Conservation (phyloP, 352 stramenopile species). For the Phytophthora macrochlamydospora region DNA sequence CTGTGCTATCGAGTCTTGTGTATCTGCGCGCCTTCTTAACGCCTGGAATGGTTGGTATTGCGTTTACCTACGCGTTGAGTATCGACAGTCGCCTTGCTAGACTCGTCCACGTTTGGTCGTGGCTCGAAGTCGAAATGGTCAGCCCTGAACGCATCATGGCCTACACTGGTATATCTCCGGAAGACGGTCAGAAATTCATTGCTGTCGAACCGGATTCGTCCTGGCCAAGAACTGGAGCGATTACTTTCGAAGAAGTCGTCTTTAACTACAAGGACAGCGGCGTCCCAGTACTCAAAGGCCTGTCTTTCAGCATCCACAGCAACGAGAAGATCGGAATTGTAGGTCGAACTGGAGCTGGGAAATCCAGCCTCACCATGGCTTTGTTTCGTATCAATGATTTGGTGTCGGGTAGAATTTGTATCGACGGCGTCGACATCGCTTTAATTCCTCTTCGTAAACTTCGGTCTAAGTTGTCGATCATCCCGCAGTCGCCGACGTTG, state of each 20-base stretch:
- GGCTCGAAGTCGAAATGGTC: conserved; percentile 59
- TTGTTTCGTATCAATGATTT: conserved; percentile 90
- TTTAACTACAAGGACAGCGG: conserved; percentile 21
- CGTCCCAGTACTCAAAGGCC: conserved; percentile 11
- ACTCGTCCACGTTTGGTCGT: conserved; percentile 45
- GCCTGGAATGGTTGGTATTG: conserved; percentile 64
- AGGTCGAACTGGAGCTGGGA: conserved; percentile 82
- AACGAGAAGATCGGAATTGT: conserved; percentile 86
- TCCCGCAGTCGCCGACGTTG: conserved; percentile 85
- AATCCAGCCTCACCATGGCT: conserved; percentile 78
- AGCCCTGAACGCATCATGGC: conserved; percentile 47
- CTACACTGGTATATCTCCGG: conserved; percentile 14
- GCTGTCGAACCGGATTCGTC: conserved; percentile 12
- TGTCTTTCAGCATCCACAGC: conserved; percentile 22
- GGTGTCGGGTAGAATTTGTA: conserved; percentile 42
- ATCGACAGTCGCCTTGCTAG: conserved; percentile 78
- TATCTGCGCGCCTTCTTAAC: conserved; percentile 25
- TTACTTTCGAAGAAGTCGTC: conserved; percentile 19
- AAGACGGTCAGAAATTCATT: background rate
- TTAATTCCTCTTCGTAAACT: conserved; percentile 33
- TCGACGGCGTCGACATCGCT: conserved; percentile 51
- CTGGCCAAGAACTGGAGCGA: conserved; percentile 7
- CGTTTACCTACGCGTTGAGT: conserved; percentile 81
- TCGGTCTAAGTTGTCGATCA: conserved; percentile 48
- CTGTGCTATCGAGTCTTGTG: conserved; percentile 23